Conservation (phyloP, 495 filamentous ascomycete species). For the Penicillium diatomitis region DNA sequence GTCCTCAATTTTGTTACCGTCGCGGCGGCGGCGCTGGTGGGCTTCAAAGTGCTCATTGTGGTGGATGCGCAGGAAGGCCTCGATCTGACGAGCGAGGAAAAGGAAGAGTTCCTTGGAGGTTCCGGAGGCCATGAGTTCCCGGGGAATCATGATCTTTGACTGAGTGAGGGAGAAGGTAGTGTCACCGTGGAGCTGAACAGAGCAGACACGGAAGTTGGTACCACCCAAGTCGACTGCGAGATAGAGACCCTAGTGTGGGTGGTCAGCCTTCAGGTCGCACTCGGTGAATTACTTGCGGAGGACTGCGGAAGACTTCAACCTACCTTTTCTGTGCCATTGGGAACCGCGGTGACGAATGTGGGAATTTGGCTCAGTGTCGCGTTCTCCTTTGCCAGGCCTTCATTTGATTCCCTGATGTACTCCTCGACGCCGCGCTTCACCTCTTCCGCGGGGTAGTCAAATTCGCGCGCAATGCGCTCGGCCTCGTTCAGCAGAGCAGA, state of each 20-base stretch:
- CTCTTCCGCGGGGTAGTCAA: constrained; percentile 74
- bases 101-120: constrained; percentile 81
- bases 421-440: constrained; percentile 72
- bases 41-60: constrained; percentile 82
- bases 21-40: constrained; percentile 50
- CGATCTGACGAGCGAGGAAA: constrained; percentile 88
- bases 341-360: constrained; percentile 89
- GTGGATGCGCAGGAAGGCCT: constrained; percentile 74
- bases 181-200: constrained; percentile 82
- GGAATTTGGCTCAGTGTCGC: constrained; percentile 89
- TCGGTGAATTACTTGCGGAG: no score
- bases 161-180: constrained; percentile 85
- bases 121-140: constrained; percentile 81
- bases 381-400: constrained; percentile 71
- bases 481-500: constrained; percentile 60
- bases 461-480: constrained; percentile 69
- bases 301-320: no score
- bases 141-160: constrained; percentile 85
- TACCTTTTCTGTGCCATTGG: constrained; percentile 93
- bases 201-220: constrained; percentile 97
- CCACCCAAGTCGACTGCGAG: constrained; percentile 94
- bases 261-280: no score
- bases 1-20: constrained; percentile 53
- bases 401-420: constrained; percentile 78
- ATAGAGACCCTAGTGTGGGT: constrained; percentile 63